Base-by-base conservation (phyloP, 108 stramenopile genomes). In the Nitzschia palea region DNA sequence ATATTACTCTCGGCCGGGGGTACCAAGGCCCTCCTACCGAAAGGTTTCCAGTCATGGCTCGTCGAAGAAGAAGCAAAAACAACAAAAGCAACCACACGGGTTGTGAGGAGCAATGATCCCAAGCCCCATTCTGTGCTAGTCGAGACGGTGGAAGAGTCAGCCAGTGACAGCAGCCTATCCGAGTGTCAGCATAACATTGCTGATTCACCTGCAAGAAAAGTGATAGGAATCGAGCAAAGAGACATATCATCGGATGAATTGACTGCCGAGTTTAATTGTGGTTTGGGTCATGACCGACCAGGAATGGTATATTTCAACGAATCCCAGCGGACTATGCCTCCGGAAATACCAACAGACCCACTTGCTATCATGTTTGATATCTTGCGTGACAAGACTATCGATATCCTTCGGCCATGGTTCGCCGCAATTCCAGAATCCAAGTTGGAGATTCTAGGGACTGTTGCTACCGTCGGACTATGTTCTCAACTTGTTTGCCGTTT, bases 1-100 rank as follows among this genome's bases (percentile, higher is more conserved):
- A 64, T 76, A 12, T 44, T 79, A 27, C 26, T 62, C 29, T 20
- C 45, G 5, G 71, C 78, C 10, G 78, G 82, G 14, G 81, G 81
- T 10, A 57, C 53, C 45, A 62, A 70, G 36, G 29, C 43, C 10
- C 55, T 77, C 15, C 59, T 82, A 9, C 81, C 81, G 1, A 22
- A 32, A 32, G 4, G 15, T 1, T 37, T 82, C 8, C 72, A 70
- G 32, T 1, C 52, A 22, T 82, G 81, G 81, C 47, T 81, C 37
- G 28, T 59, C 6, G 28, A 27, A 4, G 40, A 48, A 20, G 22
- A 47, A 27, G 45, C n/a, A 26, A 20, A 29, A 27, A 5, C 8
- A 20, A 28, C 27, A 27, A 29, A 20, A 4, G 29, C 10, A 15
- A 55, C 54, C 5, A 14, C 40, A 42, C 8, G 8, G 40, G 8